Conservation (phyloP, 2,329 filamentous ascomycete species). For the Rhinocladiella mackenziei region DNA sequence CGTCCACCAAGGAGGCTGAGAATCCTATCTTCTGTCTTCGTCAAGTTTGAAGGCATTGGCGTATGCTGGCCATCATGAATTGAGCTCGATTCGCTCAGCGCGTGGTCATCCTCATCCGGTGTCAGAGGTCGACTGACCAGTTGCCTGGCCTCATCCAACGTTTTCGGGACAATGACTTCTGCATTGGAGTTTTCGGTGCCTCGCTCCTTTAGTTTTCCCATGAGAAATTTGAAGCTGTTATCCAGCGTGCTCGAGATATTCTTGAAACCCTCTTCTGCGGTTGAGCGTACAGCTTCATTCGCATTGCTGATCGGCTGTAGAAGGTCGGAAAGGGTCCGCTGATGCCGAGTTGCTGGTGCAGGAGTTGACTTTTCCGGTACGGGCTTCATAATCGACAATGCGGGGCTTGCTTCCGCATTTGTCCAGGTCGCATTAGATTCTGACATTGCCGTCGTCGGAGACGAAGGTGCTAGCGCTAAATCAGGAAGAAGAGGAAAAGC, state of each 20-base stretch:
- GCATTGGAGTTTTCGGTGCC: conserved; percentile 44
- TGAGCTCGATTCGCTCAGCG: conserved; percentile 51
- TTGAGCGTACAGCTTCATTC: conserved; percentile 78
- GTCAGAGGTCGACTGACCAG: conserved; percentile 61
- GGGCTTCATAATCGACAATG: conserved; percentile 27
- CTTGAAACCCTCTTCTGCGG: conserved; percentile 87
- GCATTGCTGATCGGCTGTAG: conserved; percentile 80
- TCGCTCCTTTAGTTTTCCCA: conserved; percentile 79
- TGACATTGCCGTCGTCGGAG: conserved; percentile 19
- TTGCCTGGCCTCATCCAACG: conserved; percentile 85
- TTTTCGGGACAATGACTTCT: conserved; percentile 66
- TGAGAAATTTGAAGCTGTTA: conserved; percentile 87
- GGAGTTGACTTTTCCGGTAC: conserved; percentile 16
- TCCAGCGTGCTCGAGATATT: conserved; percentile 86
- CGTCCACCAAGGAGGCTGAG: conserved; percentile 68
- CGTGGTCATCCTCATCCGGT: conserved; percentile 48
- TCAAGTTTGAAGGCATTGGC: conserved; percentile 33
- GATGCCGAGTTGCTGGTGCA: conserved; percentile 50
- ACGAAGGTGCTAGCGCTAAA: conserved; percentile 10
- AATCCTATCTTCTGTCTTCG: conserved; percentile 59
- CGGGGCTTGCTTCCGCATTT: conserved; percentile 23
- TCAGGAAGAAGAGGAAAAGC: conserved; percentile 28
- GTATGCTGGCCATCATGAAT: conserved; percentile 36
- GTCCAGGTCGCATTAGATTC: conserved; percentile 32
- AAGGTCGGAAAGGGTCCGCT: conserved; percentile 75